Conservation (phyloP, 768 basidiomycete species). For the Tulasnella sp. region DNA sequence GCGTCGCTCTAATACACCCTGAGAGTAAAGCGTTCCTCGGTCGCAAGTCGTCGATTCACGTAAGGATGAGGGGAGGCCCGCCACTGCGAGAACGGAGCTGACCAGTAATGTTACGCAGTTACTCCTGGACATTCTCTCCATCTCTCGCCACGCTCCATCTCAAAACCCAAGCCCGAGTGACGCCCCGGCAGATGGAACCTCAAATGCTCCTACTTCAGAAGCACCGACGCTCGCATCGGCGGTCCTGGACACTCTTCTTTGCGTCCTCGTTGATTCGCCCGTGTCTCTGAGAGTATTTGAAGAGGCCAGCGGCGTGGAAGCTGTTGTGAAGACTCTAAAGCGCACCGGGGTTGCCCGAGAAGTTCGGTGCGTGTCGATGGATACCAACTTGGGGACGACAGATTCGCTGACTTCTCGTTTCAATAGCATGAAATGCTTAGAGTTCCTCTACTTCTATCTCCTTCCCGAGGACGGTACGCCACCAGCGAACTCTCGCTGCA, state of each 20-base stretch:
- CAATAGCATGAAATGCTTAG: conserved; percentile 88
- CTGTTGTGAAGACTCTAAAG: conserved; percentile 79
- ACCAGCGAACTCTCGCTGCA: background rate
- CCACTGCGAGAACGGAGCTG: background rate
- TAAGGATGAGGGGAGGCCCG: conserved; percentile 23
- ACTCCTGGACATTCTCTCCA: conserved; percentile 56
- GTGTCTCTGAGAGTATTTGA: conserved; percentile 69
- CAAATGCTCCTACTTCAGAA: conserved; percentile 9
- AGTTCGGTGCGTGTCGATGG: conserved; percentile 45
- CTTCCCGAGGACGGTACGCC: conserved; percentile 54
- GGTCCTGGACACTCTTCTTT: conserved; percentile 74
- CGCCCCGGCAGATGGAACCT: background rate
- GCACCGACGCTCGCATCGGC: conserved; percentile 46
- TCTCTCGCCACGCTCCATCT: conserved; percentile 50
- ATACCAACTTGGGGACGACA: background rate
- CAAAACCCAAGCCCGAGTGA: conserved; percentile 7
- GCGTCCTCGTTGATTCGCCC: conserved; percentile 80
- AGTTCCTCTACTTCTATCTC: conserved; percentile 91
- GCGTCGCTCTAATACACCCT: conserved; percentile 56
- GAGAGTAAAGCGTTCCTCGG: conserved; percentile 60
- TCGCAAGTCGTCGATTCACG: conserved; percentile 57
- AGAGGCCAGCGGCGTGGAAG: conserved; percentile 60
- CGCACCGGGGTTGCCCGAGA: conserved; percentile 75
- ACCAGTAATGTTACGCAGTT: conserved; percentile 33
- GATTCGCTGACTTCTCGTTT: background rate